Evolutionary conservation across 2,329 filamentous ascomycete genomes (phyloP).

Genomic region (Ophiosphaerella narmari): DNA sequence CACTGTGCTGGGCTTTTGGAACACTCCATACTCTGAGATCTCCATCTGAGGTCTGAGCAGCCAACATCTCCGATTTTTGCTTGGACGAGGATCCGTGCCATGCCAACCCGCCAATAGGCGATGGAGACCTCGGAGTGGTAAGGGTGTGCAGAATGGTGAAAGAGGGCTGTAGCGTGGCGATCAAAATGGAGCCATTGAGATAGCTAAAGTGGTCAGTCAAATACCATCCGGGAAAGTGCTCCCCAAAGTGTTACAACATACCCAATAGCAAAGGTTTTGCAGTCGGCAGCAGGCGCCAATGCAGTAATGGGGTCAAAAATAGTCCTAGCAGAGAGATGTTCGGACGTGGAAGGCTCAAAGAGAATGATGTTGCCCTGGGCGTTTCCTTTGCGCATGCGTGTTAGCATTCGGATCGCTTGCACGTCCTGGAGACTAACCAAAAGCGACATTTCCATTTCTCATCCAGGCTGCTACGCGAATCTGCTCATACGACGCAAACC

Average conservation of each 20-base stretch:
- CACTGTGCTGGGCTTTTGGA: conserved; percentile 72
- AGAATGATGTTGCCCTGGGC: conserved; percentile 89
- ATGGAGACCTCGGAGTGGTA: conserved; percentile 80
- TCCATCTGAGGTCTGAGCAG: conserved; percentile 87
- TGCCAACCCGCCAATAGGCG: conserved; percentile 81
- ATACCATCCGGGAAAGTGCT: not conserved
- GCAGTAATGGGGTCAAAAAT: conserved; percentile 96
- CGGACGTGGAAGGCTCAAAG: conserved; percentile 90
- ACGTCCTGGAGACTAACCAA: conserved; percentile 68
- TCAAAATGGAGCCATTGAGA: conserved; percentile 89
- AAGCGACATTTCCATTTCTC: conserved; percentile 94
- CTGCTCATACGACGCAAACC: conserved; percentile 91
- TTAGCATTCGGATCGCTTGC: conserved; percentile 15
- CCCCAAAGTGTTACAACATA: conserved; percentile 50
- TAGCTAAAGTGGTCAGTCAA: conserved; percentile 63
- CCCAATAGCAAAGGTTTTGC: conserved; percentile 95
- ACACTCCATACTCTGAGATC: conserved; percentile 97
- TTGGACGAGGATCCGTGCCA: conserved; percentile 97
- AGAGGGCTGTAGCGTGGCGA: conserved; percentile 84
- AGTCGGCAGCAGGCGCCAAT: conserved; percentile 85
- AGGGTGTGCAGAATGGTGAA: conserved; percentile 95
- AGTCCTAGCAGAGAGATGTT: conserved; percentile 88
- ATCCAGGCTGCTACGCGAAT: conserved; percentile 90
- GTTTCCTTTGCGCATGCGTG: conserved; percentile 66
- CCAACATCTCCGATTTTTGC: conserved; percentile 97